Evolutionary conservation across 2,329 filamentous ascomycete genomes (phyloP), one percentile per base, ranked within the genome.

Genomic region (Xylariomycetidae sp.): DNA sequence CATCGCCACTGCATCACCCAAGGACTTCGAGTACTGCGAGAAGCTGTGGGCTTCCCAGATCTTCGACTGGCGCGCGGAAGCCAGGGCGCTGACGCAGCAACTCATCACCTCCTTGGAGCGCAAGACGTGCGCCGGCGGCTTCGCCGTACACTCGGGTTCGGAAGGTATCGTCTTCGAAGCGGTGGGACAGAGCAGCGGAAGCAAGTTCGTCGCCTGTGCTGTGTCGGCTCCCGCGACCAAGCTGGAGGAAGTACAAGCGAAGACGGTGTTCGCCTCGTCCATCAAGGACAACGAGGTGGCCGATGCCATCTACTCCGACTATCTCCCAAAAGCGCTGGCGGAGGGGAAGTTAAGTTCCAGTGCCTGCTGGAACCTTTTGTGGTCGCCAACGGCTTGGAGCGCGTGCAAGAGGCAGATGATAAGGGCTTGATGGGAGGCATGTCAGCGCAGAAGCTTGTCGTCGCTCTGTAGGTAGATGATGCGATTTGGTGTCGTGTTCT

Each of bases 61-160:
- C 0, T 65, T 68, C 42, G 65, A 70, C 47, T 66, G 70, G 47
- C 52, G 47, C 10, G 53, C 46, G n/a, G n/a, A n/a, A n/a, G n/a
- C 37, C 13, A 36, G 1, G 49, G 40, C 1, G 31, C n/a, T 61
- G 3, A 43, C 47, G 3, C 29, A 40, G 2, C 54, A 63, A 5
- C 27, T 65, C 10, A 35, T 53, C 1, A 37, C 22, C 6, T 50
- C 46, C 0, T 34, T 52, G 15, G 18, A 36, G 10, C 49, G 45
- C 3, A 42, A 41, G 22, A 34, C 19, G 3, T 39, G 37, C 6
- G 51, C 38, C 0, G 53, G 51, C 20, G 51, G 35, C 2, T 15
- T 47, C 1, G 47, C 49, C 2, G 44, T 48, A 18, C 30, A 40
- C 0, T 29, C n/a, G 0, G 44, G 20, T 2, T 42, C 43, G 24